Percentiles rank a stretch among this genome's conserved stretches.
These are phyloP conservation scores for Heracleum sosnowskyi DNA, from an alignment of 129 eudicot species.

Conservation along the genomic window DNA sequence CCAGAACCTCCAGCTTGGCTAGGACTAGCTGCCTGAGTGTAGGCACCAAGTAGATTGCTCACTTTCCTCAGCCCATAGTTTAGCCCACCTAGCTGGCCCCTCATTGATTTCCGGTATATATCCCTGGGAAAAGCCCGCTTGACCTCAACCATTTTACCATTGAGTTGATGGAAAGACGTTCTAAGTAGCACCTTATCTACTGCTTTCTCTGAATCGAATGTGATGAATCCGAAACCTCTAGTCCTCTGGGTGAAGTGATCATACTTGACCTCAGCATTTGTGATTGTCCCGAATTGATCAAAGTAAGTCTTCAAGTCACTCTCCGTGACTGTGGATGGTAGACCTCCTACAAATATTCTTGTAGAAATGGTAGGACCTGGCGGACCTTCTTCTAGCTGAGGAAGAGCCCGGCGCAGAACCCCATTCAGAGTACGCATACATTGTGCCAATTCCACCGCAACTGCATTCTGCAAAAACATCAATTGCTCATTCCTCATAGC, in stretches of 20 bases:
- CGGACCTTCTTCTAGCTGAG: background rate
- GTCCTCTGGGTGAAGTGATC: background rate
- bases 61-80: background rate
- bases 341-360: slow-evolving; percentile 7
- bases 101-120: background rate
- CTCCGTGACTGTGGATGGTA: background rate
- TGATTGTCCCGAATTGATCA: slow-evolving; percentile 4
- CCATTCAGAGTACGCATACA: background rate
- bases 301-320: background rate
- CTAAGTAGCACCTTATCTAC: background rate
- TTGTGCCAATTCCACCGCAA: background rate
- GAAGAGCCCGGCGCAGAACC: background rate
- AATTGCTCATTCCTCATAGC: background rate
- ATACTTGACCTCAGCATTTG: background rate
- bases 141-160: slow-evolving; percentile 6
- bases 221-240: slow-evolving; percentile 11
- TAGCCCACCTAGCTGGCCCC: background rate
- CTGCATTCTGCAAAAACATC: background rate
- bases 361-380: background rate
- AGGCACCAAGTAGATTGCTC: background rate
- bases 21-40: background rate
- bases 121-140: slow-evolving; percentile 9
- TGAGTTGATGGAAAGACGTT: background rate
- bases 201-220: background rate
- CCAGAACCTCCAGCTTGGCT: background rate